A percentile compares a stretch with the other conserved stretches of the same genome.
phyloP scores from a whole-genome alignment of 371 early-diverging fungal genomes.

The Funneliformis caledonium region DNA sequence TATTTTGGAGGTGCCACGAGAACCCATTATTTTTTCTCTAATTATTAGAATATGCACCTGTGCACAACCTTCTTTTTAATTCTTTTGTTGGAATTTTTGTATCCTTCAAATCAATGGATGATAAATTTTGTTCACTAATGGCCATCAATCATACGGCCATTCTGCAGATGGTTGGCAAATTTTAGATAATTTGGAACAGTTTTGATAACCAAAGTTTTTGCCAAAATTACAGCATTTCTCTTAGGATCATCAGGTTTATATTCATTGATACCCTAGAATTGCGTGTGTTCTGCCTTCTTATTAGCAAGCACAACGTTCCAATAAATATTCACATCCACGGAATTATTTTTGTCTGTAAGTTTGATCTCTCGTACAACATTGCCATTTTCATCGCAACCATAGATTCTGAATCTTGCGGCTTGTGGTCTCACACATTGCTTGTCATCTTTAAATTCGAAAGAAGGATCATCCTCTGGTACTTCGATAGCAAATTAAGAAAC shows the following conservation, averaged over 20 bases:
- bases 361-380: conserved; percentile 9
- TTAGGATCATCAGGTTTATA: background rate
- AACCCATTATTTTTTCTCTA: conserved; percentile 37
- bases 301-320: conserved; percentile 38
- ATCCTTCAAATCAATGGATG: background rate
- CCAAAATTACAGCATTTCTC: background rate
- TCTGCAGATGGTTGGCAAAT: conserved; percentile 1
- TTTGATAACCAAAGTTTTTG: background rate
- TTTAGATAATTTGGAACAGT: background rate
- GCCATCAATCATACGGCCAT: conserved; percentile 15
- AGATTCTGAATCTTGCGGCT: conserved; percentile 34
- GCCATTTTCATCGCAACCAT: conserved; percentile 25
- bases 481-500: background rate
- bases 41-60: conserved; percentile 6
- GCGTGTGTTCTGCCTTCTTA: conserved; percentile 28
- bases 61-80: conserved; percentile 8
- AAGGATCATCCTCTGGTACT: background rate
- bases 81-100: background rate
- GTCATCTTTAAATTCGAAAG: conserved; percentile 16
- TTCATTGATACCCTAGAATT: background rate
- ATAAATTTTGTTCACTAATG: background rate
- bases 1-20: conserved; percentile 37
- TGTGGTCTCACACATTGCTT: conserved; percentile 11
- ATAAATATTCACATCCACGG: background rate
- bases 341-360: background rate